phyloP scores from a whole-genome alignment of 257 asterid species.

The Oldenlandia corymbosa region DNA sequence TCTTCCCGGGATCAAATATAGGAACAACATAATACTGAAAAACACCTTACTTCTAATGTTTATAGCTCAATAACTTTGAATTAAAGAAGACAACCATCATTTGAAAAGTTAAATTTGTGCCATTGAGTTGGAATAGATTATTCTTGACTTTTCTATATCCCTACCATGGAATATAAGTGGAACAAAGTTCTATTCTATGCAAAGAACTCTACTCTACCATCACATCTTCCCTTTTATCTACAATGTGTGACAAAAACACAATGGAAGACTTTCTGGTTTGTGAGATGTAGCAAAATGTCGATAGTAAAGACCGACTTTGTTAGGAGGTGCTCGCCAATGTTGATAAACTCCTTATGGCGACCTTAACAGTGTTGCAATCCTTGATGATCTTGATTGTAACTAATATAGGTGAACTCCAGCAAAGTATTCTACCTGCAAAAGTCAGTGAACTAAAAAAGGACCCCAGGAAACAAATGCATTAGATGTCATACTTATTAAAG shows the following conservation, averaged over 20 bases:
- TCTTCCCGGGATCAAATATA: too few species aligned
- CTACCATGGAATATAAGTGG: not conserved
- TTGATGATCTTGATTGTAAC: constrained; percentile 28
- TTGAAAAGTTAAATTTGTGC: not conserved
- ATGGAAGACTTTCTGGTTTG: not conserved
- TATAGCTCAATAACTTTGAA: too few species aligned
- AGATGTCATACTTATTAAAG: not conserved
- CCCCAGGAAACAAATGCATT: not conserved
- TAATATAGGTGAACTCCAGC: constrained; percentile 61
- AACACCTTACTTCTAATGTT: too few species aligned
- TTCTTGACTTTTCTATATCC: constrained; percentile 5
- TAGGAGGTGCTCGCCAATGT: constrained; percentile 60
- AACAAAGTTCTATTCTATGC: constrained; percentile 10
- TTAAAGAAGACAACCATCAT: too few species aligned
- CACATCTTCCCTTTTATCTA: not conserved
- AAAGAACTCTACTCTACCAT: not conserved
- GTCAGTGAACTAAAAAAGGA: not conserved
- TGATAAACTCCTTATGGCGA: constrained; percentile 76
- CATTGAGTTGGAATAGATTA: not conserved
- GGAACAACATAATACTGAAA: not conserved
- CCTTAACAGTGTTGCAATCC: constrained; percentile 65
- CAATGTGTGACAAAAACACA: not conserved
- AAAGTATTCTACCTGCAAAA: constrained; percentile 74
- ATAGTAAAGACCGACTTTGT: not conserved
- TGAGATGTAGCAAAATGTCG: too few species aligned